Evolutionary conservation across 352 stramenopile species (phyloP).

Genomic region (Globisporangium spinosum): DNA sequence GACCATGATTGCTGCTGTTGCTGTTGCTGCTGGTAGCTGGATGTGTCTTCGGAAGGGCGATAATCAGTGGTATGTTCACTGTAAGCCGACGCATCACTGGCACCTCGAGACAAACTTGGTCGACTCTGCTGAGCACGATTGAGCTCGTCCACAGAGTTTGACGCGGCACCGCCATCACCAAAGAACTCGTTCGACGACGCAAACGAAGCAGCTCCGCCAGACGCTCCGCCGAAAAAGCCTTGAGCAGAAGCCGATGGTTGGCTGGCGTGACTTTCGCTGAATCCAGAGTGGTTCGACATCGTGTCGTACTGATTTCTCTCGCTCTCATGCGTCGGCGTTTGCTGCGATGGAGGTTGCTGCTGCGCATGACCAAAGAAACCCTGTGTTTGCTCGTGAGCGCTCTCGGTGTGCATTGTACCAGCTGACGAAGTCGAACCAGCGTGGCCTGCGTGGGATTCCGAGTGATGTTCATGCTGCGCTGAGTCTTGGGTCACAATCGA

Average conservation of each 20-base stretch:
- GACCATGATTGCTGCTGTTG: constrained; percentile 17
- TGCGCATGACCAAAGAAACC: constrained; percentile 6
- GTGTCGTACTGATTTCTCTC: constrained; percentile 9
- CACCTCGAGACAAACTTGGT: constrained; percentile 29
- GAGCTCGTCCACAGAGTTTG: constrained; percentile 5
- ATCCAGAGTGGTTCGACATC: constrained; percentile 13
- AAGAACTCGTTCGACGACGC: constrained; percentile 25
- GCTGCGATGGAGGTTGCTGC: not conserved
- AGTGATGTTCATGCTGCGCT: not conserved
- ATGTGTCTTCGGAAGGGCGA: constrained; percentile 17
- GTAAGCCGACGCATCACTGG: constrained; percentile 38
- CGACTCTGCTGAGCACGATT: constrained; percentile 21
- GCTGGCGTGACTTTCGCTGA: constrained; percentile 9
- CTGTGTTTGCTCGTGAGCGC: not conserved
- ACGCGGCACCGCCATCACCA: constrained; percentile 1
- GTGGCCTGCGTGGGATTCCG: not conserved
- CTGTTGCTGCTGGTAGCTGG: constrained; percentile 11
- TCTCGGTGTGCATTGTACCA: not conserved
- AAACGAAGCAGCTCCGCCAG: constrained; percentile 7
- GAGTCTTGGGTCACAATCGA: not conserved
- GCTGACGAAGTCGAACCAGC: constrained; percentile 7
- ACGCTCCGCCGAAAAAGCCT: constrained; percentile 12
- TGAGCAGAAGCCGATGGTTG: constrained; percentile 13
- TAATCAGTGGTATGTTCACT: constrained; percentile 25
- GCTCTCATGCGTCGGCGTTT: not conserved